Percentiles rank a stretch among this genome's conserved stretches.
Evolutionary conservation across 352 stramenopile genomes (phyloP).

Genomic region (Stramenopiles sp.): DNA sequence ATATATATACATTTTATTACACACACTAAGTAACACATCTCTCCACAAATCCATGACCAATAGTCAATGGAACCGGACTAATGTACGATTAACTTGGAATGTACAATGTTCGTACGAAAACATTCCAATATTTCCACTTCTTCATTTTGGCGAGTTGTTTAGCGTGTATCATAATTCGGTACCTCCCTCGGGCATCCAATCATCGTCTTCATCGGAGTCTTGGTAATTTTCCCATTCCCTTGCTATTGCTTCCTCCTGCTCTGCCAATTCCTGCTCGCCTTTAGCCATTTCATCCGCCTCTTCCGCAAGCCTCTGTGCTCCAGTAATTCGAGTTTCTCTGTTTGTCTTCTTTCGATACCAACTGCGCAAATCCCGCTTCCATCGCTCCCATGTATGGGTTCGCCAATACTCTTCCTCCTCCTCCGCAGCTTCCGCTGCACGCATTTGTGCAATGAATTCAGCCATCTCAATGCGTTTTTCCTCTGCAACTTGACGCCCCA

Average conservation of each 20-base stretch:
- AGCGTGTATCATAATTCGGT: neutral
- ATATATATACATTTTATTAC: no score
- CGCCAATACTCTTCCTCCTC: slow-evolving; percentile 52
- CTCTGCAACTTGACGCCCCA: slow-evolving; percentile 50
- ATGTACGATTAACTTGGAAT: no score
- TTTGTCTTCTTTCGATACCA: neutral
- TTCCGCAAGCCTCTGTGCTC: neutral
- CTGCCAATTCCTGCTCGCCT: neutral
- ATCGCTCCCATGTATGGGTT: slow-evolving; percentile 24
- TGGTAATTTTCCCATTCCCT: neutral
- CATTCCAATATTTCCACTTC: no score
- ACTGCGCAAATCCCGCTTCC: slow-evolving; percentile 1
- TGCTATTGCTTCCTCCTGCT: neutral
- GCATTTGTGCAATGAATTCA: slow-evolving; percentile 70
- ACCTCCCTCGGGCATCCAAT: neutral
- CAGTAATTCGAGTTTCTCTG: neutral
- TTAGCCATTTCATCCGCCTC: neutral
- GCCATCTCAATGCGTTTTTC: slow-evolving; percentile 62
- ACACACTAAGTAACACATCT: no score
- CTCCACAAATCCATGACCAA: no score
- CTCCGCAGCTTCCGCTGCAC: slow-evolving; percentile 58
- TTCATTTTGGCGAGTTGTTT: no score
- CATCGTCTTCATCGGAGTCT: neutral
- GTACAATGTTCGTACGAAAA: no score
- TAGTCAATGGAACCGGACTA: no score